Base-by-base conservation (phyloP, 768 basidiomycete species). In the Stropharia rugosoannulata region DNA sequence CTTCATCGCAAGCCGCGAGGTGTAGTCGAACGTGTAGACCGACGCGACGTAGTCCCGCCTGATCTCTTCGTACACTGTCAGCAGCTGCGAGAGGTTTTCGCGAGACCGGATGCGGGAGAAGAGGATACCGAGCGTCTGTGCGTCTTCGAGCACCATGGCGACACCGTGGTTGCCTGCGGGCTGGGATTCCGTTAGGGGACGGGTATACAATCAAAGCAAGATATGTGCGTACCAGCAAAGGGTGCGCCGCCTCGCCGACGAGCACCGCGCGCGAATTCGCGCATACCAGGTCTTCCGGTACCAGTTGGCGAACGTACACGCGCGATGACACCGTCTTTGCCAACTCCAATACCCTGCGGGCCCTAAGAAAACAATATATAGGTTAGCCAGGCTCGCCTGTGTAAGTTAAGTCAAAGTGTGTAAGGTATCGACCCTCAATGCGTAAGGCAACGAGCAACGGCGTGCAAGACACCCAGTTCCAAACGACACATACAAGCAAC, bases 221-320 rank as follows among this genome's bases (percentile, higher is more conserved):
- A 37, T 29, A 44, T 35, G n/a, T 9, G 44, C 71, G 41, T 54
- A 74, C 84, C 64, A 80, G 70, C 43, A 82, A 67, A 13, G 83
- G 80, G 64, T 86, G 83, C 0, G 81, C 55, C 15, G 84, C 81
- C 55, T 85, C 82, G 50, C 84, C 85, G 18, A 83, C 73, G 12
- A 85, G 68, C 15, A 80, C 74, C n/a, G 80, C 66, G 47, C 74
- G 70, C 4, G 55, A 56, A 10, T 47, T 50, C 75, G 78, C 70
- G 59, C 82, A 81, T 1, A 80, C 77, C 68, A 80, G 75, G 46
- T 72, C 74, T 35, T 84, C 80, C n/a, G 81, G 66, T 41, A 66
- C 52, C 1, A 69, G 66, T 12, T 66, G 32, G 32, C 45, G 45
- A 9, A 47, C 37, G 38, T 29, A 68, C 16, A 71, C 65, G 19